phyloP scores from a whole-genome alignment of 805 yeast species.

The Monosporozyma siamensis region DNA sequence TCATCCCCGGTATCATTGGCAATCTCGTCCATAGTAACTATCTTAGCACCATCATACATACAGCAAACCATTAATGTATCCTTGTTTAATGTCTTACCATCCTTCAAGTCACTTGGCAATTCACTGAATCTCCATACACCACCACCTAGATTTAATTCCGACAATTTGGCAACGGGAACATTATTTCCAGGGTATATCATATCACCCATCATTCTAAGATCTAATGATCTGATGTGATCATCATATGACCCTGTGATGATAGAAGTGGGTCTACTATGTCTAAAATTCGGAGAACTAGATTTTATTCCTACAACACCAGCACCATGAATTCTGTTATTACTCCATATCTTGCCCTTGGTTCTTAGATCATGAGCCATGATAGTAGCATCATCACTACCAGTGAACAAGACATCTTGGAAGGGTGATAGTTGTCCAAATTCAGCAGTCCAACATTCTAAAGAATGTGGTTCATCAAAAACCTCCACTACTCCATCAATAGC shows the following conservation, averaged over 20 bases:
- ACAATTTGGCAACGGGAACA: slow-evolving; percentile 38
- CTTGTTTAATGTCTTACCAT: slow-evolving; percentile 29
- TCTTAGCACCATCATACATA: slow-evolving; percentile 91
- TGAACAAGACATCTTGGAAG: slow-evolving; percentile 49
- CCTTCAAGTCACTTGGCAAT: slow-evolving; percentile 7
- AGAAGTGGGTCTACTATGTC: slow-evolving; percentile 21
- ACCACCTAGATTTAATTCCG: slow-evolving; percentile 58
- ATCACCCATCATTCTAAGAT: slow-evolving; percentile 48
- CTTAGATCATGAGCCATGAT: slow-evolving; percentile 67
- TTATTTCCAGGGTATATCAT: slow-evolving; percentile 38
- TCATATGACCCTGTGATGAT: slow-evolving; percentile 83
- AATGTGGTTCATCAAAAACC: slow-evolving; percentile 37
- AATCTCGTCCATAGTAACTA: slow-evolving; percentile 35
- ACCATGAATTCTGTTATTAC: slow-evolving; percentile 53
- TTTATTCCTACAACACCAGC: slow-evolving; percentile 89
- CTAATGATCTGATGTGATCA: slow-evolving; percentile 62
- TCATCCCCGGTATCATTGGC: slow-evolving; percentile 31
- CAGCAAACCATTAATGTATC: slow-evolving; percentile 67
- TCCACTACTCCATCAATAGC: slow-evolving; percentile 1
- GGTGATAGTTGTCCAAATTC: slow-evolving; percentile 52
- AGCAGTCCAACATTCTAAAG: slow-evolving; percentile 84
- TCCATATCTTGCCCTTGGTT: slow-evolving; percentile 25
- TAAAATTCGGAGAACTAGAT: slow-evolving; percentile 26
- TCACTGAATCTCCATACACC: slow-evolving; percentile 94
- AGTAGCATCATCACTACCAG: slow-evolving; percentile 86